Conservation (phyloP, 768 basidiomycete species). For the Kwoniella bestiolae region DNA sequence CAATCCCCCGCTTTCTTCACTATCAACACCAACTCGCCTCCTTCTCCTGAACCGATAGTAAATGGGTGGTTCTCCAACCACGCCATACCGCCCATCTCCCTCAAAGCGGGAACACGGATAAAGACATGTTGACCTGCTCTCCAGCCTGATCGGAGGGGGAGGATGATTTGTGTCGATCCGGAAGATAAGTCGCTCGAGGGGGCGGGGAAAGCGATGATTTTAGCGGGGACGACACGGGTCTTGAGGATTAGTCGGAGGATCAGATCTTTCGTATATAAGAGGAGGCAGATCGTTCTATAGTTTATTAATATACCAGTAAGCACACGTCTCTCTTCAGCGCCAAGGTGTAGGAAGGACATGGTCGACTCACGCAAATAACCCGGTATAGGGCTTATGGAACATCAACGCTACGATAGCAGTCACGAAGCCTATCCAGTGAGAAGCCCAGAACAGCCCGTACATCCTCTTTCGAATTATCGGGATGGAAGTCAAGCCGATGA, state of each 20-base stretch:
- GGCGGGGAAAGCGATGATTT: conserved; percentile 62
- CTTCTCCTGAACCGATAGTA: conserved; percentile 72
- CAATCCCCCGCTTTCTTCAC: conserved; percentile 70
- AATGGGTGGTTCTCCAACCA: conserved; percentile 75
- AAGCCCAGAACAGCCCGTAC: conserved; percentile 68
- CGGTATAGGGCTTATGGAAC: conserved; percentile 63
- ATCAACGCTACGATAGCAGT: conserved; percentile 64
- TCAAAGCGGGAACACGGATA: conserved; percentile 65
- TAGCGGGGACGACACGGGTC: conserved; percentile 68
- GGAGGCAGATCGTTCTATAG: conserved; percentile 62
- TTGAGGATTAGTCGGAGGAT: conserved; percentile 65
- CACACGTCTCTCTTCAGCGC: too few species aligned
- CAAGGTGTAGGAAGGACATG: neutral
- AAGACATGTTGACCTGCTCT: conserved; percentile 81
- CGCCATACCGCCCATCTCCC: conserved; percentile 20
- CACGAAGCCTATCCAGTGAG: conserved; percentile 66
- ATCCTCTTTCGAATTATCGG: conserved; percentile 64
- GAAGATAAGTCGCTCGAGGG: conserved; percentile 61
- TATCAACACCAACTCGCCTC: conserved; percentile 67
- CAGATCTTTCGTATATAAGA: conserved; percentile 65
- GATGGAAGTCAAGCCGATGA: conserved; percentile 69
- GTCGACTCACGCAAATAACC: conserved; percentile 58
- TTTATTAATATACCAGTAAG: too few species aligned
- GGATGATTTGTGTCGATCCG: conserved; percentile 67
- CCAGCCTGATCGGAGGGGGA: conserved; percentile 76